These are phyloP conservation scores for Cyberlindnera veronae DNA, from an alignment of 805 yeast species.

Conservation along the genomic window DNA sequence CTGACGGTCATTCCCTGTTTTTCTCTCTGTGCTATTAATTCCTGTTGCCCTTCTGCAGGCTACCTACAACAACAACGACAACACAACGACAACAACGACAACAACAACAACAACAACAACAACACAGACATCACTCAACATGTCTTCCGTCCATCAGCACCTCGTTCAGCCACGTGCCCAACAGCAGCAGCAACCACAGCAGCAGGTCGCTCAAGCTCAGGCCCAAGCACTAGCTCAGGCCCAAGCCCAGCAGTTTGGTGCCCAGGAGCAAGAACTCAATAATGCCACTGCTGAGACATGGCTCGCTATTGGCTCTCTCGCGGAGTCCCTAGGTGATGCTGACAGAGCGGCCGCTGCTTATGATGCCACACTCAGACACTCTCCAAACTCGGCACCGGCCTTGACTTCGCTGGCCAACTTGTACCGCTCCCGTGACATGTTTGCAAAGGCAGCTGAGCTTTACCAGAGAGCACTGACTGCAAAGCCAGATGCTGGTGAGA, in stretches of 20 bases:
- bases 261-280: slow-evolving; percentile 31
- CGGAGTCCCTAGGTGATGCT: slow-evolving; percentile 83
- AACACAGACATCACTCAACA: not conserved
- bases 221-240: not conserved
- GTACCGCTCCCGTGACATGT: slow-evolving; percentile 84
- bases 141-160: not conserved
- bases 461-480: slow-evolving; percentile 82
- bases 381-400: slow-evolving; percentile 83
- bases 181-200: slow-evolving; percentile 7
- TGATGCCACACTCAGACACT: slow-evolving; percentile 81
- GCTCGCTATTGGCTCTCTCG: slow-evolving; percentile 85
- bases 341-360: slow-evolving; percentile 88
- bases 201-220: slow-evolving; percentile 6
- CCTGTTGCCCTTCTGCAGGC: too few species aligned
- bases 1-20: too few species aligned
- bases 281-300: slow-evolving; percentile 76
- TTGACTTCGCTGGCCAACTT: slow-evolving; percentile 83
- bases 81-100: slow-evolving; percentile 2
- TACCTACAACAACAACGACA: not conserved
- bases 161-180: slow-evolving; percentile 3
- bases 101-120: slow-evolving; percentile 4
- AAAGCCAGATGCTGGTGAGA: slow-evolving; percentile 87
- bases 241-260: slow-evolving; percentile 23
- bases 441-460: slow-evolving; percentile 90
- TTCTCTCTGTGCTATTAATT: too few species aligned